These are phyloP conservation scores for Fusarium gaditjirri DNA, from an alignment of 2,329 filamentous ascomycete genomes.

Conservation along the genomic window DNA sequence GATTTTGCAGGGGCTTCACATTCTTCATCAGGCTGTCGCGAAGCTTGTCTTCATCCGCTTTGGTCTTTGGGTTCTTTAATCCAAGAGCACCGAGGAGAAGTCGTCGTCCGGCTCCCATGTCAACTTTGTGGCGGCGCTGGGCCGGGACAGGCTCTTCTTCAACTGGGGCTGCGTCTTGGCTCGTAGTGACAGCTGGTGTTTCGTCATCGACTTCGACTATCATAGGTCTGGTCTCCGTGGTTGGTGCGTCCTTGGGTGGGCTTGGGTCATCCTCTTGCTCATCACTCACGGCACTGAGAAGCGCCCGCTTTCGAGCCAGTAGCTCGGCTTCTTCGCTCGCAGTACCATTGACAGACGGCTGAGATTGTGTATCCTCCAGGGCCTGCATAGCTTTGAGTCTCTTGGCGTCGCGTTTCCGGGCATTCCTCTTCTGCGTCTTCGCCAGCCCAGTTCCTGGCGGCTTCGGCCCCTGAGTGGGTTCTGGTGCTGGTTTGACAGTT, in stretches of 20 bases:
- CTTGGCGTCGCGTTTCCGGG: constrained; percentile 57
- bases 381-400: constrained; percentile 20
- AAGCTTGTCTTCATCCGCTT: constrained; percentile 73
- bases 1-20: constrained; percentile 55
- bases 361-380: constrained; percentile 28
- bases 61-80: constrained; percentile 73
- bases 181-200: not conserved
- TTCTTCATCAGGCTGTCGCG: constrained; percentile 68
- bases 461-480: constrained; percentile 30
- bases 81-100: constrained; percentile 79
- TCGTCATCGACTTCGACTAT: constrained; percentile 16
- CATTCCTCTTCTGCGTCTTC: constrained; percentile 63
- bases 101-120: constrained; percentile 71
- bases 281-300: constrained; percentile 49
- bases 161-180: constrained; percentile 1
- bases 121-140: constrained; percentile 43
- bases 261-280: constrained; percentile 9
- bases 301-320: constrained; percentile 53
- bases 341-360: constrained; percentile 17
- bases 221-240: not conserved
- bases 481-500: not conserved
- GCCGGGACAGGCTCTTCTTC: constrained; percentile 20
- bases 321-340: constrained; percentile 44
- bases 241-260: not conserved
- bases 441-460: constrained; percentile 52